Conservation (phyloP, 2,329 filamentous ascomycete genomes). For the Fusarium nurragi region DNA sequence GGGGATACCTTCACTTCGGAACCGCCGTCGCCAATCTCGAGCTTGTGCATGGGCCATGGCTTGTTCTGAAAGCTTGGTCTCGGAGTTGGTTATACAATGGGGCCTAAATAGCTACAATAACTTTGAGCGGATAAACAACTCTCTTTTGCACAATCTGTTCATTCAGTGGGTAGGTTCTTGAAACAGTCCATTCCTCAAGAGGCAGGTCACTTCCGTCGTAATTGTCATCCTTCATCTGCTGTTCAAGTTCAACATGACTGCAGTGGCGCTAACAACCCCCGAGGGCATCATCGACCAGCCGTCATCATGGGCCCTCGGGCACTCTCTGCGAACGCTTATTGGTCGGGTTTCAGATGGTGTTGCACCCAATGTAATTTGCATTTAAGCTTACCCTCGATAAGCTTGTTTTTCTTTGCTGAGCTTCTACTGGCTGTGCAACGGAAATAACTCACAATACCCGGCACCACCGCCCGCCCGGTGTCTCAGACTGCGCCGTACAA, state of each 20-base stretch:
- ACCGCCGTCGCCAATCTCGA: constrained; percentile 11
- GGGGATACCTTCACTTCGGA: constrained; percentile 9
- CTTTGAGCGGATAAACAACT: not conserved
- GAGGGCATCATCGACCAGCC: not conserved
- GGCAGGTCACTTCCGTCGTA: not conserved
- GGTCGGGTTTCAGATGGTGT: not conserved
- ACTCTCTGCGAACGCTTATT: not conserved
- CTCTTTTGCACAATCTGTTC: not conserved
- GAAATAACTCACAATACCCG: constrained; percentile 10
- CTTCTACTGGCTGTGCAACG: constrained; percentile 15
- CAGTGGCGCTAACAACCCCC: not conserved
- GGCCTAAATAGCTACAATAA: too few relatives aligned
- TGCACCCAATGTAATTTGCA: not conserved
- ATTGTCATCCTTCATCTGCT: not conserved
- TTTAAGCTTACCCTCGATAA: constrained; percentile 29
- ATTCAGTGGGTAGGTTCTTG: too few relatives aligned
- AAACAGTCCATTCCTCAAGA: not conserved
- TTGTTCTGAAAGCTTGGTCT: not conserved
- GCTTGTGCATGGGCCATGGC: not conserved
- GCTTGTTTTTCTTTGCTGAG: constrained; percentile 22
- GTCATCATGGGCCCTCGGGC: not conserved
- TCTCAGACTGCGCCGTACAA: not conserved
- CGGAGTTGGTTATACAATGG: not conserved
- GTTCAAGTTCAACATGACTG: too few relatives aligned
- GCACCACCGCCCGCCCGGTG: constrained; percentile 1